phyloP scores from a whole-genome alignment of 345 rosid species.

The Boechera divaricarpa region DNA sequence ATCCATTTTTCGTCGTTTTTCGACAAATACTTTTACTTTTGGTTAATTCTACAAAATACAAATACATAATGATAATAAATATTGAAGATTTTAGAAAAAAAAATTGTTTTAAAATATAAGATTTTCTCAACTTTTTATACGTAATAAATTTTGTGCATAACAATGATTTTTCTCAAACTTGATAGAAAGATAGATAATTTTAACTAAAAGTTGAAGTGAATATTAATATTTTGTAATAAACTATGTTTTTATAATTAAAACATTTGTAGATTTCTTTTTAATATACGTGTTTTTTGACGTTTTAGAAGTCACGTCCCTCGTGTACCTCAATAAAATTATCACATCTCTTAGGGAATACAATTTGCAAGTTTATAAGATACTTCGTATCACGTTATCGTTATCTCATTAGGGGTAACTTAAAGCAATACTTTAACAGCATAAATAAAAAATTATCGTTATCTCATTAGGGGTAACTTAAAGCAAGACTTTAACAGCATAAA shows the following conservation, averaged over 20 bases:
- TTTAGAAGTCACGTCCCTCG: conserved; percentile 29
- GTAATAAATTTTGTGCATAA: too few relatives aligned
- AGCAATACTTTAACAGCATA: conserved; percentile 18
- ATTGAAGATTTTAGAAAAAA: too few relatives aligned
- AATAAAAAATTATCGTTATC: background rate
- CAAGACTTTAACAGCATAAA: conserved; percentile 10
- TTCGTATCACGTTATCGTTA: conserved; percentile 19
- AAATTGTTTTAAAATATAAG: too few relatives aligned
- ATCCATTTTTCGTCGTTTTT: conserved; percentile 37
- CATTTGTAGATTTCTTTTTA: too few relatives aligned
- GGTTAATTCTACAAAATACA: background rate
- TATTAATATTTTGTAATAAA: too few relatives aligned
- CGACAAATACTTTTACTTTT: background rate
- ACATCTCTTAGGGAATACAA: conserved; percentile 28
- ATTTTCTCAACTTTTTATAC: too few relatives aligned
- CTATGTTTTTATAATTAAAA: too few relatives aligned
- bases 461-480: conserved; percentile 22
- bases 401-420: conserved; percentile 14
- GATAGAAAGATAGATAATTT: too few relatives aligned
- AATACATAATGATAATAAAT: background rate
- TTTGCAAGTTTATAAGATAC: conserved; percentile 25
- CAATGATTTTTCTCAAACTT: too few relatives aligned
- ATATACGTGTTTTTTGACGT: background rate
- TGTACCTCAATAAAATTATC: background rate
- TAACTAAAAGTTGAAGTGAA: too few relatives aligned